Base-by-base conservation (phyloP, 768 basidiomycete species). In the Leucogyrophana mollusca region DNA sequence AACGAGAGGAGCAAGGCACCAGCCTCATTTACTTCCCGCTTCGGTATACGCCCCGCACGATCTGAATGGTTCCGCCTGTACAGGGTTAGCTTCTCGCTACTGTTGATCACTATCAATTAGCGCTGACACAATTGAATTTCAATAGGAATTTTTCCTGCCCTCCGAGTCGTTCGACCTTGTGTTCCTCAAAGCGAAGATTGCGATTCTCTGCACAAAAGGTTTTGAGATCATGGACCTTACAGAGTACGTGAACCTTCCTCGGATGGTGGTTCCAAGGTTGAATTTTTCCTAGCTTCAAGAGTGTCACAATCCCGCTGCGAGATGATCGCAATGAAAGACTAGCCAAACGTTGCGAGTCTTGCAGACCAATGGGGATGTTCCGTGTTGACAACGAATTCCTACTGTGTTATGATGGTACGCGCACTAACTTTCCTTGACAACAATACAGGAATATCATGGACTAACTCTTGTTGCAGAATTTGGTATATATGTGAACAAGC, bases 191-290 rank as follows among this genome's bases (percentile, higher is more conserved):
- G 88, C 89, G 8, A 90, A 88, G 68, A 88, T 99, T 51, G 94
- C 90, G 3, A 89, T 99, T 46, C 77, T 96, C 22, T 94, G 94
- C 56, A 84, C 89, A 0, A 91, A 90, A 59, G 94, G 94, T 33
- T 97, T 97, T 57, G 94, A 97, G 66, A 95, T 97, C 57, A 97
- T 98, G 89, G 92, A 97, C 56, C 77, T 97, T 34, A 82, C 83
- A 18, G 90, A 94, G 90, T 95, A 71, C 36, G 89, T 64, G 18
- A 7, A 34, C 13, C 14, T 13, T 23, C 38, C 24, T n/a, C 9
- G 1, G 5, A 9, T 33, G 13, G 9, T n/a, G 21, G 8, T 34
- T 18, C n/a, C 9, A 23, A 45, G 43, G 3, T 32, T 23, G 4
- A 16, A 39, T 16, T 22, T 11, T 22, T n/a, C 18, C 37, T 24